These are phyloP conservation scores for Neoscytalidium dimidiatum DNA, from an alignment of 2,329 filamentous ascomycete species.

Conservation along the genomic window DNA sequence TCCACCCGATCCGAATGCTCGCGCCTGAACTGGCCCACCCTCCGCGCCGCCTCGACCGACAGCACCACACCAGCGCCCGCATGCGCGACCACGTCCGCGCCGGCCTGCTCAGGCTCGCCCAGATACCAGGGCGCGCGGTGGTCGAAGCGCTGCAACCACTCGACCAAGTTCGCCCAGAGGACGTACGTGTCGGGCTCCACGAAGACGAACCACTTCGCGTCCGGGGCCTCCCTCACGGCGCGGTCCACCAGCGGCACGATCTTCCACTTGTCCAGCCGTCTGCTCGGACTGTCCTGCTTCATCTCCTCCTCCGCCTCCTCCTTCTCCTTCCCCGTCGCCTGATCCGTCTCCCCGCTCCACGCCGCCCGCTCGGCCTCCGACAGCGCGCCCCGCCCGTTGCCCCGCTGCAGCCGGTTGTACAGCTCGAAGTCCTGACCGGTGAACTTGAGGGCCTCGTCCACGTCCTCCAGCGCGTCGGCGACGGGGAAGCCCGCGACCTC, in stretches of 20 bases:
- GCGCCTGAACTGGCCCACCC: conserved; percentile 45
- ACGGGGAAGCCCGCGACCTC: conserved; percentile 35
- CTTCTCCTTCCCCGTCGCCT: not conserved
- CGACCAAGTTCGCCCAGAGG: conserved; percentile 54
- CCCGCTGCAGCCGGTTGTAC: conserved; percentile 36
- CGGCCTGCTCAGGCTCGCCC: conserved; percentile 56
- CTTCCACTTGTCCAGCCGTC: conserved; percentile 42
- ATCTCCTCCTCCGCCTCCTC: not conserved
- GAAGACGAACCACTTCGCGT: conserved; percentile 61
- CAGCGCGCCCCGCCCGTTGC: conserved; percentile 31
- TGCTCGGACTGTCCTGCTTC: conserved; percentile 21
- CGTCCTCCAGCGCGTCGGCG: conserved; percentile 39
- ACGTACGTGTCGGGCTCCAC: conserved; percentile 62
- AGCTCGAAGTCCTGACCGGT: conserved; percentile 37
- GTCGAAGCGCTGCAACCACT: conserved; percentile 56
- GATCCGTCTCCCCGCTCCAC: not conserved
- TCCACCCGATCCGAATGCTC: conserved; percentile 46
- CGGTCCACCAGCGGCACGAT: conserved; percentile 38
- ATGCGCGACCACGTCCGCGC: conserved; percentile 53
- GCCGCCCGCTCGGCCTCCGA: not conserved
- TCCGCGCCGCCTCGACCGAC: conserved; percentile 52
- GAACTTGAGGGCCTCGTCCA: conserved; percentile 31
- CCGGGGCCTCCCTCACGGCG: conserved; percentile 40
- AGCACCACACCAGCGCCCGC: conserved; percentile 57
- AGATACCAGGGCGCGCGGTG: conserved; percentile 52